Percentiles rank a stretch among this genome's conserved stretches.
phyloP scores from a whole-genome alignment of 2,329 filamentous ascomycete species.

The Pseudogymnoascus sp. region DNA sequence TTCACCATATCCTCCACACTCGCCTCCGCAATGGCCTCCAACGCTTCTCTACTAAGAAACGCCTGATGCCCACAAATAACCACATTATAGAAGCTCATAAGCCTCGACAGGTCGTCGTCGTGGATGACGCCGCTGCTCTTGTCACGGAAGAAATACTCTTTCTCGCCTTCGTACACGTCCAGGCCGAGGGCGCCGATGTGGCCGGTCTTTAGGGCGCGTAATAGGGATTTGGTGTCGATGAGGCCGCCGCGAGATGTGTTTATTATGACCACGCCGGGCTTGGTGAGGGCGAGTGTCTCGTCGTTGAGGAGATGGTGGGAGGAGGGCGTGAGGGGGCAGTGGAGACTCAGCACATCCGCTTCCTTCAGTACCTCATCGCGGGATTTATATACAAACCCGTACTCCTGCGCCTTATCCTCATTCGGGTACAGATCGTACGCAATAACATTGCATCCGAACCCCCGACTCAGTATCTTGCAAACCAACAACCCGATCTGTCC shows the following conservation, averaged over 20 bases:
- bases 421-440: slow-evolving; percentile 40
- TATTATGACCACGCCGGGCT: slow-evolving; percentile 27
- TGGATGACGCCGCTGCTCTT: slow-evolving; percentile 57
- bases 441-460: slow-evolving; percentile 55
- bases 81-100: slow-evolving; percentile 62
- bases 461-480: slow-evolving; percentile 48
- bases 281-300: slow-evolving; percentile 39
- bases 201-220: slow-evolving; percentile 51
- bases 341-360: background rate
- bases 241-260: slow-evolving; percentile 62
- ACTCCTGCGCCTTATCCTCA: background rate
- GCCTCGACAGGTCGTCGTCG: slow-evolving; percentile 56
- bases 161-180: slow-evolving; percentile 61
- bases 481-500: slow-evolving; percentile 57
- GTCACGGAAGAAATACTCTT: slow-evolving; percentile 56
- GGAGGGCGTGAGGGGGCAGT: slow-evolving; percentile 37
- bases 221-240: slow-evolving; percentile 51
- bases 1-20: slow-evolving; percentile 47
- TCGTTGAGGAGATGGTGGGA: slow-evolving; percentile 43
- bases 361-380: background rate
- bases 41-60: slow-evolving; percentile 59
- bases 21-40: slow-evolving; percentile 53
- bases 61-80: slow-evolving; percentile 60
- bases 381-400: background rate
- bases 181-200: slow-evolving; percentile 54